A percentile compares a stretch with the other conserved stretches of the same genome.
Evolutionary conservation across 768 basidiomycete genomes (phyloP).

Genomic region (Boletus pseudo-olivaceus): DNA sequence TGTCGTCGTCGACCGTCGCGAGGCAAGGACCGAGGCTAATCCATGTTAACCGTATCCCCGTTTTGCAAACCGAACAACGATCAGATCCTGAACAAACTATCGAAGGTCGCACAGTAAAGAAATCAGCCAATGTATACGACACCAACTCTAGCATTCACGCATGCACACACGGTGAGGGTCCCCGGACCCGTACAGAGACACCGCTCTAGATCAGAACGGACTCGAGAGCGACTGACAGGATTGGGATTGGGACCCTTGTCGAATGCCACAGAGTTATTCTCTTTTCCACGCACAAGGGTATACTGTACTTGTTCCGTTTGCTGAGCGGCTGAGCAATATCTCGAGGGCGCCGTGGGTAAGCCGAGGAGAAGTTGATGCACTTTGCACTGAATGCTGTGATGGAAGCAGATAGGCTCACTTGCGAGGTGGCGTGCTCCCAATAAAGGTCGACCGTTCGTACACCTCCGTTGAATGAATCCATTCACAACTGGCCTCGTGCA

Average conservation of each 20-base stretch:
- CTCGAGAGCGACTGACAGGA: background rate
- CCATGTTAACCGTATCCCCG: constrained; percentile 2
- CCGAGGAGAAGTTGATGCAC: constrained; percentile 11
- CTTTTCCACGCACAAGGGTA: background rate
- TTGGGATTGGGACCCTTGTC: background rate
- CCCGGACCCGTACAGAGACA: background rate
- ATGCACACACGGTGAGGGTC: background rate
- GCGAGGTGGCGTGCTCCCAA: background rate
- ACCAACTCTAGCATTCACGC: background rate
- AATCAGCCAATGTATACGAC: background rate
- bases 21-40: constrained; percentile 2
- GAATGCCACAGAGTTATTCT: background rate
- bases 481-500: constrained; percentile 1
- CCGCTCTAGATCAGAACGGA: background rate
- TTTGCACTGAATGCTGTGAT: constrained; percentile 1
- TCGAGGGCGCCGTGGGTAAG: constrained; percentile 6
- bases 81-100: background rate
- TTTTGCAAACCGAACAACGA: background rate
- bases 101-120: background rate
- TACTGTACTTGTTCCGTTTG: background rate
- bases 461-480: background rate
- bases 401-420: background rate
- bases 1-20: constrained; percentile 5
- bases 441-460: background rate
- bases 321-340: background rate